Conservation (phyloP, 1,284 basidiomycete species). For the Inonotus obliquus region DNA sequence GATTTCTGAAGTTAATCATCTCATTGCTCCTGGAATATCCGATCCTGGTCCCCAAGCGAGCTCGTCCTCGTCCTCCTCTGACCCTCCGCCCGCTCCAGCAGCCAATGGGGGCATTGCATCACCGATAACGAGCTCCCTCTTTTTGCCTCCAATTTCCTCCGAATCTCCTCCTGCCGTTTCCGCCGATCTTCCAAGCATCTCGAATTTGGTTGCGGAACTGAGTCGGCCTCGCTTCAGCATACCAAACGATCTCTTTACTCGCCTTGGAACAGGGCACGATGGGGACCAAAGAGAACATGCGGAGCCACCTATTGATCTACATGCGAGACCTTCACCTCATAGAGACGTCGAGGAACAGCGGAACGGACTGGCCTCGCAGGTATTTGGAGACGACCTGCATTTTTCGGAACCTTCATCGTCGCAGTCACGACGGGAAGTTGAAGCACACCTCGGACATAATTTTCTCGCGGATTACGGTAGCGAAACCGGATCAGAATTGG, state of each 20-base stretch:
- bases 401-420: slow-evolving; percentile 13
- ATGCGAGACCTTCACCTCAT: background rate
- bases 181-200: background rate
- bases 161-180: background rate
- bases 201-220: background rate
- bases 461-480: slow-evolving; percentile 7
- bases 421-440: slow-evolving; percentile 7
- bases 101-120: background rate
- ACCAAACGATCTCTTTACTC: background rate
- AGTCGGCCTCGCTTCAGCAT: background rate
- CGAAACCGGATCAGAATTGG: background rate
- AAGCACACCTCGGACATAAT: slow-evolving; percentile 1
- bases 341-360: background rate
- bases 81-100: background rate
- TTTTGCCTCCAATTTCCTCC: background rate
- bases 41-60: background rate
- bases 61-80: background rate
- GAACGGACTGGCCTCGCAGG: background rate
- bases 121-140: background rate
- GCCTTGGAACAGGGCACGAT: background rate
- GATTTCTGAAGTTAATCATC: slow-evolving; percentile 14
- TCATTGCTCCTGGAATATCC: background rate
- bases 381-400: background rate
- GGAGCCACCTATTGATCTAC: background rate
- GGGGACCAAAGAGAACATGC: background rate